phyloP scores from a whole-genome alignment of 1,284 basidiomycete genomes.

The Cutaneotrichosporon curvatum region DNA sequence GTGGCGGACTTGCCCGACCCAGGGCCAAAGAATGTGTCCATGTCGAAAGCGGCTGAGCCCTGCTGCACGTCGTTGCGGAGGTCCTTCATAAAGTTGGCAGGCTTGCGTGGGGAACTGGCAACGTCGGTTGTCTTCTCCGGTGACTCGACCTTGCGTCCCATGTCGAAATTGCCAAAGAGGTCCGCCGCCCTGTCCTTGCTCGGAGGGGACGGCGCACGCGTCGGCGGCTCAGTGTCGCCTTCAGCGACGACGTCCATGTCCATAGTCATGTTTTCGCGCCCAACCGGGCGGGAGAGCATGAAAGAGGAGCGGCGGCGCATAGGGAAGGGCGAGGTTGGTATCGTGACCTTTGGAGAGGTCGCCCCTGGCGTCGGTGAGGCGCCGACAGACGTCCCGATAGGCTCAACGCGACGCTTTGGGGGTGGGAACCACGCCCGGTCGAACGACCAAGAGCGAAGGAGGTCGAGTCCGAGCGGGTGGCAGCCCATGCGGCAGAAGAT shows the following conservation, averaged over 20 bases:
- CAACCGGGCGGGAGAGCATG: slow-evolving; percentile 53
- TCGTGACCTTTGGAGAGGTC: not conserved
- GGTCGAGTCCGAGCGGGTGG: slow-evolving; percentile 74
- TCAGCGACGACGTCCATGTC: slow-evolving; percentile 65
- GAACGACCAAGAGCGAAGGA: slow-evolving; percentile 84
- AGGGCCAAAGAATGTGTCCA: slow-evolving; percentile 35
- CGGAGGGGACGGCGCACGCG: slow-evolving; percentile 50
- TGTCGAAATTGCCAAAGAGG: slow-evolving; percentile 1
- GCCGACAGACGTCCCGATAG: not conserved
- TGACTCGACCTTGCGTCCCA: not conserved
- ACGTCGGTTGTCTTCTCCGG: not conserved
- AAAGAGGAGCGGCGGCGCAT: slow-evolving; percentile 48
- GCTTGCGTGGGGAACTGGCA: not conserved
- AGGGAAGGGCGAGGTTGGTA: slow-evolving; percentile 10
- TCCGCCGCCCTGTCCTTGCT: not conserved
- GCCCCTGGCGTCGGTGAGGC: not conserved
- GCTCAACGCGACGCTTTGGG: slow-evolving; percentile 9
- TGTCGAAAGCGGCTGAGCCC: slow-evolving; percentile 45
- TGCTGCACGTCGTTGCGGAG: slow-evolving; percentile 43
- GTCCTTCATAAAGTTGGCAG: slow-evolving; percentile 55
- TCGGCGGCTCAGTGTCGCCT: slow-evolving; percentile 53
- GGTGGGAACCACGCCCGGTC: slow-evolving; percentile 56
- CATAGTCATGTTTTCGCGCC: slow-evolving; percentile 66
- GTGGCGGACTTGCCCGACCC: not conserved
- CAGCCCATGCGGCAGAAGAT: slow-evolving; percentile 95